phyloP scores from a whole-genome alignment of 495 filamentous ascomycete genomes.

The Schizothecium vesticola region DNA sequence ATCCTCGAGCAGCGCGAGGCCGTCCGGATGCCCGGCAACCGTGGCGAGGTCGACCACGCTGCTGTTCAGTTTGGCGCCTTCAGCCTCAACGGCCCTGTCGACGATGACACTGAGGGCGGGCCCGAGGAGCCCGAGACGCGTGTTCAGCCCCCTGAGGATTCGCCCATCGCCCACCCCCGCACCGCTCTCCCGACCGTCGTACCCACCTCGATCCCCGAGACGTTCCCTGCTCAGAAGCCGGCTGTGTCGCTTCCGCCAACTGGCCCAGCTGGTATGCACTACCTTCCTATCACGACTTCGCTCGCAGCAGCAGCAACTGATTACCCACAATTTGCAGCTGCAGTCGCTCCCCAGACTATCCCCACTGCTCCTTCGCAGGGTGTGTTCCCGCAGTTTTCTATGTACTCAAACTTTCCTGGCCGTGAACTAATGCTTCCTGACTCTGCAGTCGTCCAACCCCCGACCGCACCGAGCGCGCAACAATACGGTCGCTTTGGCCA shows the following conservation, averaged over 20 bases:
- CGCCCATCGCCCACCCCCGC: slow-evolving; percentile 81
- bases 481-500: slow-evolving; percentile 71
- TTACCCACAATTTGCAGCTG: slow-evolving; percentile 25
- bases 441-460: slow-evolving; percentile 35
- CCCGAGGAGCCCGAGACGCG: slow-evolving; percentile 93
- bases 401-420: not conserved
- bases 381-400: slow-evolving; percentile 17
- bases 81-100: slow-evolving; percentile 72
- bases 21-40: slow-evolving; percentile 98
- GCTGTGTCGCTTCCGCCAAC: slow-evolving; percentile 55
- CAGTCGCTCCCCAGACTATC: slow-evolving; percentile 25
- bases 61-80: slow-evolving; percentile 98
- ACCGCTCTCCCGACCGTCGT: slow-evolving; percentile 80
- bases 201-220: slow-evolving; percentile 52
- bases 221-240: slow-evolving; percentile 61
- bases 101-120: slow-evolving; percentile 85
- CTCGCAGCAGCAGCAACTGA: slow-evolving; percentile 23
- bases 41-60: slow-evolving; percentile 77
- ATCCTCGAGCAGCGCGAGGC: slow-evolving; percentile 93
- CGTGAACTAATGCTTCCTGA: slow-evolving; percentile 26
- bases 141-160: slow-evolving; percentile 89
- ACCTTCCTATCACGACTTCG: not conserved
- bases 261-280: slow-evolving; percentile 35
- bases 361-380: slow-evolving; percentile 25
- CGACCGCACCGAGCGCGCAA: slow-evolving; percentile 45